Evolutionary conservation across 208 protist genomes (phyloP).

Genomic region (Naegleria gruberi): DNA sequence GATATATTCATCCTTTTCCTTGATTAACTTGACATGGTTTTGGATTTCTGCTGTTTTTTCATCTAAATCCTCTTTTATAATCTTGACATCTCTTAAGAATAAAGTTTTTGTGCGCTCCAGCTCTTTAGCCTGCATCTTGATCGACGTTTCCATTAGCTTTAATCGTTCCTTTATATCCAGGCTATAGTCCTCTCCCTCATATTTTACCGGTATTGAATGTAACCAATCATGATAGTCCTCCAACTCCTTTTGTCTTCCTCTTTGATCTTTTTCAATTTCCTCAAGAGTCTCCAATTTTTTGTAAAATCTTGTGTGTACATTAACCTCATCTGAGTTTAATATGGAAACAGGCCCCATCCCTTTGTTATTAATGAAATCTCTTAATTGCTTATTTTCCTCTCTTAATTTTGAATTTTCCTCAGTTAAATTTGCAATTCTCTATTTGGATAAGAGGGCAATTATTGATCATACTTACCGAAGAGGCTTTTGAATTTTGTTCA

Average conservation of each 20-base stretch:
- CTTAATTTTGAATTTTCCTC: neutral
- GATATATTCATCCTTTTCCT: neutral
- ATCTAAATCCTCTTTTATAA: neutral
- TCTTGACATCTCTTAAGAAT: constrained; percentile 7
- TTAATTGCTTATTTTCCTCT: neutral
- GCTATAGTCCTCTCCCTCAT: constrained; percentile 8
- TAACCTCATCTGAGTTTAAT: neutral
- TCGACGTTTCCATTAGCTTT: neutral
- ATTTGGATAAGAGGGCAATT: neutral
- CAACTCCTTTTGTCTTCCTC: neutral
- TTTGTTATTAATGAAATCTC: neutral
- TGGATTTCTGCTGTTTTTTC: neutral
- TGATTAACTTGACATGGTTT: neutral
- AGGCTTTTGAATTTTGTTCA: neutral
- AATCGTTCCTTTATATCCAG: constrained; percentile 8
- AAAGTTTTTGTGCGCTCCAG: neutral
- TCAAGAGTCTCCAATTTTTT: neutral
- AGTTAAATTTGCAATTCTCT: neutral
- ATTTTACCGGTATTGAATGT: constrained; percentile 11
- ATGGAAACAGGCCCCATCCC: neutral
- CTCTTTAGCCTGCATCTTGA: neutral
- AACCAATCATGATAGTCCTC: constrained; percentile 2
- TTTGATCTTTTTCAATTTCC: constrained; percentile 2
- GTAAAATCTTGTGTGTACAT: neutral
- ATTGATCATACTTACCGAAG: neutral